A percentile compares a stretch with the other conserved stretches of the same genome.
phyloP scores from a whole-genome alignment of 495 filamentous ascomycete genomes.

The Annulohypoxylon stygium region DNA sequence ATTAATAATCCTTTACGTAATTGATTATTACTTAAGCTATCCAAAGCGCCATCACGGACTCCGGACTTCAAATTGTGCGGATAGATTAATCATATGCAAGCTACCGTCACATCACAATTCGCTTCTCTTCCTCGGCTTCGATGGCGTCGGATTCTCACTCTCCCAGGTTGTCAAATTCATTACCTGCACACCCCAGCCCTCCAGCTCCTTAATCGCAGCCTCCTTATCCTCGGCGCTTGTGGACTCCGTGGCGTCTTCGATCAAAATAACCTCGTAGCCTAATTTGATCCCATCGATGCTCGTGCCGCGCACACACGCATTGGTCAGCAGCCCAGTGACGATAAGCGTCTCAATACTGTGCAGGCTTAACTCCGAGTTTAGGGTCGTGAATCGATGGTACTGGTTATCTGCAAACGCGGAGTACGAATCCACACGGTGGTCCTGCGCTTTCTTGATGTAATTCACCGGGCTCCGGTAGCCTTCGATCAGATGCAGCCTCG shows the following conservation, averaged over 20 bases:
- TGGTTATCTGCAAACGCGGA: slow-evolving; percentile 53
- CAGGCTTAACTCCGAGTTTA: slow-evolving; percentile 44
- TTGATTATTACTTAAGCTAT: neutral
- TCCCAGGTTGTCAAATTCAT: slow-evolving; percentile 48
- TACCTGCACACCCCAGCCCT: slow-evolving; percentile 50
- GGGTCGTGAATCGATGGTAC: slow-evolving; percentile 52
- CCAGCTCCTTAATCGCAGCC: slow-evolving; percentile 43
- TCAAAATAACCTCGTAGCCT: slow-evolving; percentile 49
- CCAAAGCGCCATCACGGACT: neutral
- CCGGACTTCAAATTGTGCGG: neutral
- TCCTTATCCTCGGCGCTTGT: slow-evolving; percentile 40
- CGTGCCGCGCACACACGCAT: slow-evolving; percentile 52
- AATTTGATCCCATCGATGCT: slow-evolving; percentile 51
- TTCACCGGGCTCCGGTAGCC: slow-evolving; percentile 47
- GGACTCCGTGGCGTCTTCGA: slow-evolving; percentile 49
- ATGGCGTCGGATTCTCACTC: slow-evolving; percentile 33
- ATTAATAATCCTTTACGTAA: neutral
- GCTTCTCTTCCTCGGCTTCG: slow-evolving; percentile 7
- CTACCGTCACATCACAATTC: slow-evolving; percentile 23
- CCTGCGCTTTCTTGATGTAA: slow-evolving; percentile 54
- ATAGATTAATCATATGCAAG: neutral
- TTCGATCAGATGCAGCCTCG: slow-evolving; percentile 46
- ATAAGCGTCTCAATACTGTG: slow-evolving; percentile 50
- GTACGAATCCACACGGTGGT: slow-evolving; percentile 51
- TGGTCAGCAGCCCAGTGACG: slow-evolving; percentile 48